Conservation (phyloP, 2,329 filamentous ascomycete genomes). For the Colletotrichum gigasporum region DNA sequence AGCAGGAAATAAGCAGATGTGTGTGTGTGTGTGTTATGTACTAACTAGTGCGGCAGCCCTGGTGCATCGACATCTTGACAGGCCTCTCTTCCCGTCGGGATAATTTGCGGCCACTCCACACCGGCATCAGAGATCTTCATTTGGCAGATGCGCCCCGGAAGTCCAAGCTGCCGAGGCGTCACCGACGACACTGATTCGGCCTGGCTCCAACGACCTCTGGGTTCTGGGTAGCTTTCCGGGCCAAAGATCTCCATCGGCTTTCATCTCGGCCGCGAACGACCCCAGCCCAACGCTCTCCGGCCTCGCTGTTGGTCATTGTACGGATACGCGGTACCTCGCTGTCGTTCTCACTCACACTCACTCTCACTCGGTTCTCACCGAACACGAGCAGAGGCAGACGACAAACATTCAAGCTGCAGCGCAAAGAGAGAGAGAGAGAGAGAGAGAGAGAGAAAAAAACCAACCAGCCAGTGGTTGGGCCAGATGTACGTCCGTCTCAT, state of each 20-base stretch:
- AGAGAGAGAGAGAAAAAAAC: neutral
- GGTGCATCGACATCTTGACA: constrained; percentile 12
- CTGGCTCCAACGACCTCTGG: neutral
- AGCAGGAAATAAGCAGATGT: constrained; percentile 18
- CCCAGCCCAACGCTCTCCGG: constrained; percentile 11
- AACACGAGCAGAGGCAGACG: neutral
- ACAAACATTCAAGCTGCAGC: too few species aligned
- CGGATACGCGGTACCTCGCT: neutral
- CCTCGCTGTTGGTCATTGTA: constrained; percentile 7
- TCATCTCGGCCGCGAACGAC: constrained; percentile 24
- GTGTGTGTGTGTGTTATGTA: too few species aligned
- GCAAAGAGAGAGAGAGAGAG: neutral
- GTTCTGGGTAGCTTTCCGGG: neutral
- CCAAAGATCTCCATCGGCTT: constrained; percentile 10
- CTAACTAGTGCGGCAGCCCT: neutral
- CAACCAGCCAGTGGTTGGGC: neutral
- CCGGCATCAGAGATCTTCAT: constrained; percentile 32
- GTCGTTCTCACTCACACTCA: neutral
- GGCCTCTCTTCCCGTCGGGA: constrained; percentile 13
- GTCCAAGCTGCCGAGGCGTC: constrained; percentile 27
- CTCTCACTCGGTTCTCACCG: too few species aligned
- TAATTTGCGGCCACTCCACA: constrained; percentile 31
- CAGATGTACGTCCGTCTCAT: constrained; percentile 20
- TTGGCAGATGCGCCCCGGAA: constrained; percentile 33
- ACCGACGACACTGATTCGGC: constrained; percentile 5